A percentile compares a stretch with the other conserved stretches of the same genome.
Evolutionary conservation across 2,329 filamentous ascomycete species (phyloP).

Genomic region (Basipetospora chlamydospora): DNA sequence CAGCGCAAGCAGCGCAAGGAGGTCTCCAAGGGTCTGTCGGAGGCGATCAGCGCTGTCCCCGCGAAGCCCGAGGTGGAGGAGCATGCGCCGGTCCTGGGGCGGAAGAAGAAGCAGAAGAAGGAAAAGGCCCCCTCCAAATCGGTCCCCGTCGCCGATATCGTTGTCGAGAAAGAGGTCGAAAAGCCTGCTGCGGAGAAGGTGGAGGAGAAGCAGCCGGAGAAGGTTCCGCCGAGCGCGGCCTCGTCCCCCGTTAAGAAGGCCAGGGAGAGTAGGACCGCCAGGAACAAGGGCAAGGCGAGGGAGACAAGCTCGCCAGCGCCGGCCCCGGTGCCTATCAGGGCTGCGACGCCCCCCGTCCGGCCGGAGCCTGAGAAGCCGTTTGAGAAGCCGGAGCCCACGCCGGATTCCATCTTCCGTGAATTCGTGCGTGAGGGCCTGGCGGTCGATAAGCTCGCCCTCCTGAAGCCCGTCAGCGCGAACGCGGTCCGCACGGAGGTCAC

Average conservation of each 20-base stretch:
- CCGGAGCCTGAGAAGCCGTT: slow-evolving; percentile 8
- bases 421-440: slow-evolving; percentile 16
- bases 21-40: slow-evolving; percentile 47
- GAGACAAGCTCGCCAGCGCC: slow-evolving; percentile 7
- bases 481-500: neutral
- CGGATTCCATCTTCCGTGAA: slow-evolving; percentile 19
- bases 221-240: neutral
- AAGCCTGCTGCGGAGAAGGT: slow-evolving; percentile 9
- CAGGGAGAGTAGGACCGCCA: slow-evolving; percentile 12
- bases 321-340: slow-evolving; percentile 4
- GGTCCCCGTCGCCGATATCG: neutral
- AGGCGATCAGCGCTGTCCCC: slow-evolving; percentile 36
- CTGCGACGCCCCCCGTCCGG: neutral
- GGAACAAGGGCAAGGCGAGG: slow-evolving; percentile 16
- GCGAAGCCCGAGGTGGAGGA: slow-evolving; percentile 37
- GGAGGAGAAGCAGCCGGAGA: slow-evolving; percentile 4
- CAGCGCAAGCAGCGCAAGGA: slow-evolving; percentile 64
- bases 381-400: slow-evolving; percentile 17
- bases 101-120: slow-evolving; percentile 80
- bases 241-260: neutral
- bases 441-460: slow-evolving; percentile 21
- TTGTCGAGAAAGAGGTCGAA: slow-evolving; percentile 29
- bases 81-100: slow-evolving; percentile 58
- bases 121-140: slow-evolving; percentile 28
- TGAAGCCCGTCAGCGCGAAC: slow-evolving; percentile 19